Percentiles rank a stretch among this genome's conserved stretches.
phyloP scores from a whole-genome alignment of 169 alveolate genomes.

The Cryptosporidium bovis region DNA sequence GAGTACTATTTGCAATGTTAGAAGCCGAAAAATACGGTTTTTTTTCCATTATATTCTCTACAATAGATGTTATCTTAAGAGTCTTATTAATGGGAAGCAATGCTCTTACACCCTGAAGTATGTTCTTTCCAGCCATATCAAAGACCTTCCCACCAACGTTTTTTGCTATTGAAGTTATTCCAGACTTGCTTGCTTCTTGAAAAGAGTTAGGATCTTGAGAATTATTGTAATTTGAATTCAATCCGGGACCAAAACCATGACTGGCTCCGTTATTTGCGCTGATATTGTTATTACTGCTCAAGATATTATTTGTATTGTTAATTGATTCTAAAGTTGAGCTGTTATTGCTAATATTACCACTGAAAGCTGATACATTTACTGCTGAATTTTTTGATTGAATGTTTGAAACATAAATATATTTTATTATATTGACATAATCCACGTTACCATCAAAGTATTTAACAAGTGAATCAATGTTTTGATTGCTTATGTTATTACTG shows the following conservation, averaged over 20 bases:
- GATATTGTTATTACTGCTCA: neutral
- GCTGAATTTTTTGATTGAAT: constrained; percentile 18
- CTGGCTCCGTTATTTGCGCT: neutral
- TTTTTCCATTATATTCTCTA: constrained; percentile 83
- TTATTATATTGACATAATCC: constrained; percentile 7
- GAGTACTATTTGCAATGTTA: constrained; percentile 4
- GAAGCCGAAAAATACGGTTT: constrained; percentile 77
- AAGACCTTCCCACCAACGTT: constrained; percentile 66
- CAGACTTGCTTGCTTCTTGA: constrained; percentile 30
- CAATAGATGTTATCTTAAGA: constrained; percentile 78
- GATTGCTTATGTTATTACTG: constrained; percentile 37
- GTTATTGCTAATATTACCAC: neutral
- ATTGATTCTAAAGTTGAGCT: no score
- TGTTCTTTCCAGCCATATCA: constrained; percentile 73
- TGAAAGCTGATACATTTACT: neutral
- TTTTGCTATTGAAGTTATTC: constrained; percentile 63
- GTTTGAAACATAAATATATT: constrained; percentile 5
- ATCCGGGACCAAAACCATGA: constrained; percentile 1
- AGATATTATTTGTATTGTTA: neutral
- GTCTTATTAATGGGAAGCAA: constrained; percentile 74
- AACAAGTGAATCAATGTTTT: constrained; percentile 24
- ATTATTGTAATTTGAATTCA: neutral
- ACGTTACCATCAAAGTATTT: constrained; percentile 33
- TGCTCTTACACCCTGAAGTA: constrained; percentile 70
- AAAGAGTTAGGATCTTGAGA: neutral